A percentile compares a stretch with the other conserved stretches of the same genome.
These are phyloP conservation scores for Achlya hypogyna DNA, from an alignment of 352 stramenopile species.

Conservation along the genomic window DNA sequence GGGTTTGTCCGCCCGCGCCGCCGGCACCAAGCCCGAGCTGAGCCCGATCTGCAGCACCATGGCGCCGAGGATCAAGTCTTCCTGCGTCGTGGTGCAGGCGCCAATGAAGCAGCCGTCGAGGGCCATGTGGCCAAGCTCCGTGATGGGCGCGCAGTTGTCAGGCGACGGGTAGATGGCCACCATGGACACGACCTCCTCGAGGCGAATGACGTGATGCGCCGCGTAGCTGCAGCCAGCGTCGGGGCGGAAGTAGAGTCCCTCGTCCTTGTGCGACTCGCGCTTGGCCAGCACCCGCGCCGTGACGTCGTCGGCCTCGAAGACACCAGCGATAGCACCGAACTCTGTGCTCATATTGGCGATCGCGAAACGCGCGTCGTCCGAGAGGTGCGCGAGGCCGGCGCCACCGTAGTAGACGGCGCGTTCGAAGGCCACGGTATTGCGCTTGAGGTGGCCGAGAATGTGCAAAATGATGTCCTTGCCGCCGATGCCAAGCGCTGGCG, in stretches of 20 bases:
- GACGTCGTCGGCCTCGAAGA: constrained; percentile 68
- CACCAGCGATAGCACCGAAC: constrained; percentile 71
- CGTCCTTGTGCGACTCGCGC: constrained; percentile 51
- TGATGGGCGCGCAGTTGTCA: constrained; percentile 66
- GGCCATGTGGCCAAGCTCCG: constrained; percentile 62
- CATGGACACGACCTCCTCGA: constrained; percentile 44
- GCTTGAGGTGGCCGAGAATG: constrained; percentile 68
- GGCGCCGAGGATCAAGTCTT: constrained; percentile 68
- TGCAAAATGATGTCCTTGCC: constrained; percentile 76
- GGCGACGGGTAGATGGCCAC: constrained; percentile 71
- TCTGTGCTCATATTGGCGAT: constrained; percentile 80
- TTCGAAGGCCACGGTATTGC: constrained; percentile 76
- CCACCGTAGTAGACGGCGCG: constrained; percentile 71
- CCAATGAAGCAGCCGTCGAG: constrained; percentile 79
- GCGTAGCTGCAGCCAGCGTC: constrained; percentile 65
- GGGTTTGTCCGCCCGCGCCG: constrained; percentile 9
- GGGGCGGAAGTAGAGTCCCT: constrained; percentile 60
- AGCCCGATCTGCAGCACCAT: constrained; percentile 68
- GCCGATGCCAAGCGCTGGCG: constrained; percentile 56
- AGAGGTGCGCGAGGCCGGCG: constrained; percentile 46
- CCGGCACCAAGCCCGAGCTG: constrained; percentile 47
- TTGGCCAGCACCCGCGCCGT: constrained; percentile 46
- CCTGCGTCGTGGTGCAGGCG: constrained; percentile 70
- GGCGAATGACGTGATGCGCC: constrained; percentile 62
- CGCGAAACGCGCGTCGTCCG: constrained; percentile 71